phyloP scores from a whole-genome alignment of 495 filamentous ascomycete species.

The Sabuloglossum arenarium region DNA sequence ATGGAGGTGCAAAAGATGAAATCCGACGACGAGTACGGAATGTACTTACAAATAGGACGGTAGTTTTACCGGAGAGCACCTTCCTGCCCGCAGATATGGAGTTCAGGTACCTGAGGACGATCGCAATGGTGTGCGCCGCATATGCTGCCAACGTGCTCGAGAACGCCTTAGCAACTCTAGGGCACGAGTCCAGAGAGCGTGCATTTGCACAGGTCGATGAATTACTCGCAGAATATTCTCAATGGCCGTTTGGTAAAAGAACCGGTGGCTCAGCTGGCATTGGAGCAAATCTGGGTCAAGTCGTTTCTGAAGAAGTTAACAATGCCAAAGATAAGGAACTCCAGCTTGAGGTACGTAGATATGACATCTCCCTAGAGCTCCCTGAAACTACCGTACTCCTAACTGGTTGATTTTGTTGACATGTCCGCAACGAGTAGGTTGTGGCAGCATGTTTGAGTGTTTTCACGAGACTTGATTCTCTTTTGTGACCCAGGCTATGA shows the following conservation, averaged over 20 bases:
- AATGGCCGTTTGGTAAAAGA: constrained; percentile 83
- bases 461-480: constrained; percentile 7
- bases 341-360: constrained; percentile 66
- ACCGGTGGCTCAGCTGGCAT: constrained; percentile 54
- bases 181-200: constrained; percentile 80
- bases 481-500: constrained; percentile 1
- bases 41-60: constrained; percentile 80
- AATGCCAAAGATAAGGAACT: constrained; percentile 75
- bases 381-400: not conserved
- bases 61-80: constrained; percentile 60
- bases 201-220: constrained; percentile 96
- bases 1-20: constrained; percentile 93
- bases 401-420: not conserved
- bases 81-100: constrained; percentile 89
- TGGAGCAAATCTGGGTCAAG: constrained; percentile 84
- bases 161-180: constrained; percentile 83
- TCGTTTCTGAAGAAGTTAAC: constrained; percentile 70
- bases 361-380: not conserved
- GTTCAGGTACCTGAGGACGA: constrained; percentile 75
- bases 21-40: constrained; percentile 81
- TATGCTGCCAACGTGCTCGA: constrained; percentile 97
- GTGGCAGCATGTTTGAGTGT: constrained; percentile 8
- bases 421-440: constrained; percentile 4
- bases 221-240: constrained; percentile 81
- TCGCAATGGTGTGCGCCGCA: constrained; percentile 91